Evolutionary conservation across 495 filamentous ascomycete species (phyloP).

Genomic region (Podospora pseudoanserina): DNA sequence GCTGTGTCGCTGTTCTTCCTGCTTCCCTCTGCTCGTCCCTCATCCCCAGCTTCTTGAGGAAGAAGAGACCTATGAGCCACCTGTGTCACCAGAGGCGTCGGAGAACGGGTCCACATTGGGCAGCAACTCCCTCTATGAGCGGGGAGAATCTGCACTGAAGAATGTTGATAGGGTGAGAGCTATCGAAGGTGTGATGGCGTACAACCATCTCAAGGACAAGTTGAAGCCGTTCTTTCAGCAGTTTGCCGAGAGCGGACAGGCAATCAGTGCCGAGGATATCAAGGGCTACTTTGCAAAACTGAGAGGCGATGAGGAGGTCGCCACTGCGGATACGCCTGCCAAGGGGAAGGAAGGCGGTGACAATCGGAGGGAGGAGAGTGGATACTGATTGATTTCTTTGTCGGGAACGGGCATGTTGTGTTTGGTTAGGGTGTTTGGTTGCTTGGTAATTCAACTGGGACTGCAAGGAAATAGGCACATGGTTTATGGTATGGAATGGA

Average conservation of each 20-base stretch:
- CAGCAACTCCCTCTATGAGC: conserved; percentile 73
- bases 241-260: conserved; percentile 83
- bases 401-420: neutral
- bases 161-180: conserved; percentile 88
- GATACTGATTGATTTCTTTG: neutral
- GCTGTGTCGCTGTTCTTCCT: conserved; percentile 72
- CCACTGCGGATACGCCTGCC: conserved; percentile 33
- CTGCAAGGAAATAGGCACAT: neutral
- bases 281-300: conserved; percentile 93
- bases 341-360: conserved; percentile 30
- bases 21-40: conserved; percentile 65
- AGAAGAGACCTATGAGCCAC: conserved; percentile 89
- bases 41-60: conserved; percentile 85
- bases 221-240: conserved; percentile 88
- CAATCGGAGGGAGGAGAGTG: neutral
- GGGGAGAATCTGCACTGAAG: conserved; percentile 83
- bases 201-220: conserved; percentile 91
- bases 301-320: conserved; percentile 71
- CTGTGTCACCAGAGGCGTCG: conserved; percentile 54
- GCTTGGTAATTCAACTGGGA: neutral
- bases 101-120: conserved; percentile 47
- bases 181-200: conserved; percentile 96
- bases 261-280: conserved; percentile 89
- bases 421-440: neutral
- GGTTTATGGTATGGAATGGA: neutral